Conservation (phyloP, 768 basidiomycete genomes). For the Phallus indusiatus region DNA sequence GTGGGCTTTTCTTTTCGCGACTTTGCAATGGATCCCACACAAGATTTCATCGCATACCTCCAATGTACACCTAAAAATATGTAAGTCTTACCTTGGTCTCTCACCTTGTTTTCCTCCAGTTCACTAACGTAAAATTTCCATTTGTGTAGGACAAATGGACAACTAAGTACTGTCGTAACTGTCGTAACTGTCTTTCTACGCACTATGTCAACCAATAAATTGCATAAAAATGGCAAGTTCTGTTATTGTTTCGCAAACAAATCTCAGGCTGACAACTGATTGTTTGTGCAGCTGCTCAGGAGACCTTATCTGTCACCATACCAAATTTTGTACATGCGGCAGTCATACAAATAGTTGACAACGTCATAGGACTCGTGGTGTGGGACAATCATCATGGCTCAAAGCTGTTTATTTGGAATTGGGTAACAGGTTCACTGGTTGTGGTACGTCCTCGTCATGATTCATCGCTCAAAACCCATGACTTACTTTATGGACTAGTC, state of each 20-base stretch:
- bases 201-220: constrained; percentile 31
- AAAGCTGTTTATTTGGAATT: constrained; percentile 41
- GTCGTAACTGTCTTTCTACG: constrained; percentile 21
- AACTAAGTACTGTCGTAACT: not conserved
- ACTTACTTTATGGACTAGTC: constrained; percentile 25
- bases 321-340: constrained; percentile 15
- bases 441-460: constrained; percentile 26
- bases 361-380: constrained; percentile 42
- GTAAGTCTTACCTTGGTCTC: not conserved
- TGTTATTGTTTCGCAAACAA: not conserved
- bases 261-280: too few relatives aligned
- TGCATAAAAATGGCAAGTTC: constrained; percentile 27
- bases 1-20: constrained; percentile 37
- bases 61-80: constrained; percentile 2
- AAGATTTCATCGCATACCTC: constrained; percentile 42
- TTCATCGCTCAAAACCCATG: not conserved
- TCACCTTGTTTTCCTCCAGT: constrained; percentile 10
- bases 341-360: constrained; percentile 43
- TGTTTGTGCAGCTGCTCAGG: constrained; percentile 19
- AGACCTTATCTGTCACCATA: constrained; percentile 20
- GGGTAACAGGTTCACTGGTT: constrained; percentile 34
- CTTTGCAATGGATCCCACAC: constrained; percentile 58
- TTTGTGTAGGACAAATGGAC: too few relatives aligned
- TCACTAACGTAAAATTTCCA: not conserved
- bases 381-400: constrained; percentile 21